These are phyloP conservation scores for Calocera cornea DNA, from an alignment of 768 basidiomycete species.

Conservation along the genomic window DNA sequence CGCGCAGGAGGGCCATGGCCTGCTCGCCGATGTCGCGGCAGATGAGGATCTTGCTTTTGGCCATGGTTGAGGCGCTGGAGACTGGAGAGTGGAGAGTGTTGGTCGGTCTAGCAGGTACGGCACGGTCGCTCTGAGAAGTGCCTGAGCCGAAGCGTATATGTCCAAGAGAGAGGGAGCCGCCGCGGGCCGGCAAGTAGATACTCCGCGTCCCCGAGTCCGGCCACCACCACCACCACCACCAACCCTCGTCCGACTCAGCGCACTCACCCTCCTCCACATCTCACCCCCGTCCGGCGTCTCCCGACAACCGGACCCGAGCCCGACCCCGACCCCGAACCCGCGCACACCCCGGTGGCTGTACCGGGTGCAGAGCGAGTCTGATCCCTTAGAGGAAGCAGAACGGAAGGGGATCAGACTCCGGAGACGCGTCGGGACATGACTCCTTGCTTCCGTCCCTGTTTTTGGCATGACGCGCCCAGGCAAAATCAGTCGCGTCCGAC, in stretches of 20 bases:
- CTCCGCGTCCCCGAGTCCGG: no score
- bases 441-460: background rate
- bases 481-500: background rate
- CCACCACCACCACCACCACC: no score
- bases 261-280: background rate
- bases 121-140: no score
- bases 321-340: background rate
- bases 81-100: background rate
- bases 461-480: background rate
- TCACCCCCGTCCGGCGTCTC: background rate
- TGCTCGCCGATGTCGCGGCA: conserved; percentile 16
- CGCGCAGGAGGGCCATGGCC: conserved; percentile 16
- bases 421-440: background rate
- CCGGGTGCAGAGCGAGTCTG: background rate
- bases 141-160: no score
- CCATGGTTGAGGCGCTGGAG: background rate
- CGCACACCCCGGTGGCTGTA: background rate
- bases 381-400: background rate
- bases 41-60: conserved; percentile 19
- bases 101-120: background rate
- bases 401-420: no score
- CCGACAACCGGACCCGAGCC: background rate
- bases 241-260: background rate
- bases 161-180: background rate
- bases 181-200: background rate